Evolutionary conservation across 148 eudicot species (phyloP), one percentile per base, ranked within the genome.

Genomic region (Nyssa sinensis): DNA sequence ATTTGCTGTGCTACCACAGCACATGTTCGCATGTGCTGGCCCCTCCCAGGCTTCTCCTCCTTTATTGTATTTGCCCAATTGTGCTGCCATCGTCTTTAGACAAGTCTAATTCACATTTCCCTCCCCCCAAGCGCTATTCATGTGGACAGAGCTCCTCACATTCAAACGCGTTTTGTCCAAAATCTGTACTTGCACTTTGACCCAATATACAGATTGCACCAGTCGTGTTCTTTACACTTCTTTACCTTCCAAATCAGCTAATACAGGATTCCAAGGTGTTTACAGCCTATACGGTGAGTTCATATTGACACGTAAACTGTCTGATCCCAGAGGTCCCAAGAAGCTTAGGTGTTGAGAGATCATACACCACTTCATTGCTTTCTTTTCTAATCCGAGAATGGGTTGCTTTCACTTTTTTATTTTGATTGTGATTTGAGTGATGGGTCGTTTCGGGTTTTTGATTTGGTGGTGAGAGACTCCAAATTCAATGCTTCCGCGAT

Each of bases 351-450:
- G 25, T 30, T 32, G 74, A 71, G 35, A 64, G 28, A 60, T n/a
- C n/a, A n/a, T 9, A 59, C 65, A 53, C n/a, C 57, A 21, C 62
- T 44, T 73, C 11, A 44, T 62, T 62, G 49, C 58, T 37, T 66
- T 64, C 57, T 55, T 73, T 64, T 63, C 75, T 64, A 24, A 49
- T 53, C n/a, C 12, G 14, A 3, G 10, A 17, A 23, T 75, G 87
- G 82, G 78, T 81, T 58, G 73, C 29, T 27, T 64, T 67, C 21
- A 17, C 3, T 27, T 78, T 71, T 62, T 39, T 71, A 24, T 65
- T 41, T 61, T 55, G 53, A 2, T 34, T 6, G 21, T 25, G 34
- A 11, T 19, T 70, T 31, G 70, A 31, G 34, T 29, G 63, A 51
- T 72, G 80, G 77, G 68, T 74, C 23, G 53, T 7, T 16, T 34